Conservation (phyloP, 2,329 filamentous ascomycete genomes). For the Talaromyces marneffei region DNA sequence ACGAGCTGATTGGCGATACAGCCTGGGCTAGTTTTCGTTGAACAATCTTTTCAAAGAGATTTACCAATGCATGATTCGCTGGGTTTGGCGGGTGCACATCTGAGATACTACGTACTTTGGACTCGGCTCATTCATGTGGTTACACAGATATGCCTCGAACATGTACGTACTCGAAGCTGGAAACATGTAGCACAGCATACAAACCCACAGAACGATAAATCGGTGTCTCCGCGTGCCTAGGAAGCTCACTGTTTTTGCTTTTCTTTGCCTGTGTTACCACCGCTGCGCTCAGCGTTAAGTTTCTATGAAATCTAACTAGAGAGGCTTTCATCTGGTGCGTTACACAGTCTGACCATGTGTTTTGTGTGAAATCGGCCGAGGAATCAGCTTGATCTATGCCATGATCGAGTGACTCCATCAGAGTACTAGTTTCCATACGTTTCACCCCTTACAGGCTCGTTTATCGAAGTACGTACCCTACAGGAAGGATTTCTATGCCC, state of each 20-base stretch:
- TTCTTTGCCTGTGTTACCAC: not conserved
- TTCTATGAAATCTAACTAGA: not conserved
- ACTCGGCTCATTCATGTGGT: not conserved
- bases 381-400: not conserved
- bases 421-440: not conserved
- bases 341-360: conserved; percentile 1
- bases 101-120: not conserved
- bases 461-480: not conserved
- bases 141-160: not conserved
- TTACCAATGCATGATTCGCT: not conserved
- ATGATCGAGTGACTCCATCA: too few species aligned
- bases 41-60: not conserved
- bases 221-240: not conserved
- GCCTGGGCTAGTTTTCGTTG: not conserved
- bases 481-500: not conserved
- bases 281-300: not conserved
- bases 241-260: not conserved
- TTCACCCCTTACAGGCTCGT: not conserved
- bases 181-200: not conserved
- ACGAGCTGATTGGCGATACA: not conserved
- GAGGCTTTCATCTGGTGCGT: not conserved
- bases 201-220: not conserved
- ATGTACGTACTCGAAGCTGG: not conserved
- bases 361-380: not conserved
- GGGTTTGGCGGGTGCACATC: not conserved